A percentile compares a stretch with the other conserved stretches of the same genome.
Evolutionary conservation across 148 eudicot species (phyloP).

Genomic region (Polygonum aviculare): DNA sequence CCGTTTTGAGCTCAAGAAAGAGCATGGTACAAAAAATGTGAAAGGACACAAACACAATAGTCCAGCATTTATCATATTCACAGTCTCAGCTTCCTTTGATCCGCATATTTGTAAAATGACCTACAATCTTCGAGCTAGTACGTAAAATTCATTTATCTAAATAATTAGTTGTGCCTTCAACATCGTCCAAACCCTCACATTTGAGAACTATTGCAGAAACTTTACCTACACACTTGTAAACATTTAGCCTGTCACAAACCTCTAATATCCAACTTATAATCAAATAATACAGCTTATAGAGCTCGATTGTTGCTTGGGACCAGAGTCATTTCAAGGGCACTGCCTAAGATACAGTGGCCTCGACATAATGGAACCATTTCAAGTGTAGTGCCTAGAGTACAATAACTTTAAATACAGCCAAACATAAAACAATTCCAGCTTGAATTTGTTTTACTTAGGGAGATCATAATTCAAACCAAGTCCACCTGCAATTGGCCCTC

Average conservation of each 20-base stretch:
- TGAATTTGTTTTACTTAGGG: no score
- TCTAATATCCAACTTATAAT: neutral
- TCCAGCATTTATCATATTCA: neutral
- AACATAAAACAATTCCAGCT: neutral
- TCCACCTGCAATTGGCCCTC: neutral
- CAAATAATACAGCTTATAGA: neutral
- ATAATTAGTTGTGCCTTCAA: neutral
- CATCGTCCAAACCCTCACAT: neutral
- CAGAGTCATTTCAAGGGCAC: neutral
- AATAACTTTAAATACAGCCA: neutral
- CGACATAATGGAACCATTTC: neutral
- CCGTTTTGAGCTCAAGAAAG: neutral
- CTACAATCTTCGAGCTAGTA: neutral
- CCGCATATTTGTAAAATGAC: constrained; percentile 4
- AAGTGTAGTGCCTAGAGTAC: neutral
- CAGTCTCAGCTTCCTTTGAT: neutral
- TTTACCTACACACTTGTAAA: neutral
- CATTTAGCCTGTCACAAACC: neutral
- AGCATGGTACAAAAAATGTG: neutral
- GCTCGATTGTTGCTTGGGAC: neutral
- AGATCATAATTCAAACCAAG: neutral
- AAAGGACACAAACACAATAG: neutral
- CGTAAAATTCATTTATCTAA: neutral
- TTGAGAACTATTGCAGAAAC: neutral
- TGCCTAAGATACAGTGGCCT: neutral